Percentiles rank a stretch among this genome's conserved stretches.
Conservation (phyloP, 208 protist genomes). For the Trypanosoma conorhini region DNA sequence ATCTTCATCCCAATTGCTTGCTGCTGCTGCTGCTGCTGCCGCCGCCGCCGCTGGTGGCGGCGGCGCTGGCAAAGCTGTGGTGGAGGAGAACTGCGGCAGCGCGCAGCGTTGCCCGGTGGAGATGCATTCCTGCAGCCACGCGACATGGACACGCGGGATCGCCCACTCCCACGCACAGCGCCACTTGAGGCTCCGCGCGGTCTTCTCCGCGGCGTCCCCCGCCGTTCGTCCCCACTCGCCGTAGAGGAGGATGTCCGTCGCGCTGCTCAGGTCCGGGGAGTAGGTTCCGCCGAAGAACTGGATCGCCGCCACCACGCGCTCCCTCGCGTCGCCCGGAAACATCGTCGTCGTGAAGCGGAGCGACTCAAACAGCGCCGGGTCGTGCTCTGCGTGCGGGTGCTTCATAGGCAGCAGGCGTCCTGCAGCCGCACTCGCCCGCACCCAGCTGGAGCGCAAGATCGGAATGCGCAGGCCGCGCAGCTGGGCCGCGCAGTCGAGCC, state of each 20-base stretch:
- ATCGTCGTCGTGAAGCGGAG: slow-evolving; percentile 73
- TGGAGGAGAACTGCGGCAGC: slow-evolving; percentile 7
- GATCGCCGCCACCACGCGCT: slow-evolving; percentile 62
- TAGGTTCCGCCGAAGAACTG: slow-evolving; percentile 74
- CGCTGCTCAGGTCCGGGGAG: slow-evolving; percentile 48
- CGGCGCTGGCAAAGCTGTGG: not conserved
- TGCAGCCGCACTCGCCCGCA: slow-evolving; percentile 38
- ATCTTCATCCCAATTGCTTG: not conserved
- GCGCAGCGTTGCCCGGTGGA: slow-evolving; percentile 25
- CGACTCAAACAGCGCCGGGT: slow-evolving; percentile 50
- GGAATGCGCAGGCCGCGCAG: slow-evolving; percentile 43
- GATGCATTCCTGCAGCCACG: slow-evolving; percentile 66
- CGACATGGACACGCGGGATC: slow-evolving; percentile 48
- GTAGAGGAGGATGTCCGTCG: slow-evolving; percentile 58
- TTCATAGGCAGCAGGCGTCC: slow-evolving; percentile 16
- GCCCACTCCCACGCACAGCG: slow-evolving; percentile 26
- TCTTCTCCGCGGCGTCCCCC: not conserved
- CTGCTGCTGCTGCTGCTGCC: not conserved
- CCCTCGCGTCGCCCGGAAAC: slow-evolving; percentile 41
- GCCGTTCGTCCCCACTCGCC: not conserved
- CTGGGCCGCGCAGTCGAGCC: slow-evolving; percentile 1
- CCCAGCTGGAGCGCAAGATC: slow-evolving; percentile 55
- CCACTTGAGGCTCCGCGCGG: slow-evolving; percentile 1
- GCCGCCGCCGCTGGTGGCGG: not conserved
- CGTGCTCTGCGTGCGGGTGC: slow-evolving; percentile 30